Evolutionary conservation across 345 rosid species (phyloP).

Genomic region (Excoecaria cochinchinensis): DNA sequence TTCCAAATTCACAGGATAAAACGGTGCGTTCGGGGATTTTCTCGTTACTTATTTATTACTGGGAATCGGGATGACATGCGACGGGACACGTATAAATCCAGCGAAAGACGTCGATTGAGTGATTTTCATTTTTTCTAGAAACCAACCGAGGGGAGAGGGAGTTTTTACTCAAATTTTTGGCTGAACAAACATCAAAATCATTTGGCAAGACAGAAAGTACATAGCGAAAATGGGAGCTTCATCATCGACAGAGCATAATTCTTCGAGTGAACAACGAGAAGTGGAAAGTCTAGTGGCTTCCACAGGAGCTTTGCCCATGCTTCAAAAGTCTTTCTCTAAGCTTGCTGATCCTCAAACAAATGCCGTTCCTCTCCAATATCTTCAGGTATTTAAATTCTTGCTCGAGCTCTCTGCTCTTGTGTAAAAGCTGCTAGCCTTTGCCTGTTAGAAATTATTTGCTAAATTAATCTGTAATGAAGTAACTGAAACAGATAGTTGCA

Average conservation of each 20-base stretch:
- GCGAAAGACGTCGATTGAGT: too few species aligned
- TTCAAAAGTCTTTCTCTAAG: conserved; percentile 56
- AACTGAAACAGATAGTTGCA: not conserved
- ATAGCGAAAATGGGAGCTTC: conserved; percentile 65
- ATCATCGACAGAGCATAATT: conserved; percentile 53
- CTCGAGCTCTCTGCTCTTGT: too few species aligned
- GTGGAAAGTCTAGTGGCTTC: conserved; percentile 71
- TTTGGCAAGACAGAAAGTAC: not conserved
- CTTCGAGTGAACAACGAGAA: conserved; percentile 50
- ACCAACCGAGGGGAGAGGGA: not conserved
- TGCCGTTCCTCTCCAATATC: conserved; percentile 45
- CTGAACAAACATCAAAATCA: not conserved
- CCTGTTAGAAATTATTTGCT: not conserved
- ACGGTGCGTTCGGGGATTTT: not conserved
- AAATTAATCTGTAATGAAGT: not conserved
- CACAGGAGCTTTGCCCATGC: conserved; percentile 64
- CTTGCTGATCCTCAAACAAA: conserved; percentile 60
- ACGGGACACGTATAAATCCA: too few species aligned
- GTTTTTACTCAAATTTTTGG: not conserved
- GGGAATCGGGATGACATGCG: not conserved
- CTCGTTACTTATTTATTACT: too few species aligned
- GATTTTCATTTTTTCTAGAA: not conserved
- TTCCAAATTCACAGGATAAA: not conserved
- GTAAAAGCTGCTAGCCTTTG: not conserved
- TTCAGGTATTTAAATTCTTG: conserved; percentile 46